phyloP scores from a whole-genome alignment of 2,329 filamentous ascomycete genomes.

The Ciborinia camelliae region DNA sequence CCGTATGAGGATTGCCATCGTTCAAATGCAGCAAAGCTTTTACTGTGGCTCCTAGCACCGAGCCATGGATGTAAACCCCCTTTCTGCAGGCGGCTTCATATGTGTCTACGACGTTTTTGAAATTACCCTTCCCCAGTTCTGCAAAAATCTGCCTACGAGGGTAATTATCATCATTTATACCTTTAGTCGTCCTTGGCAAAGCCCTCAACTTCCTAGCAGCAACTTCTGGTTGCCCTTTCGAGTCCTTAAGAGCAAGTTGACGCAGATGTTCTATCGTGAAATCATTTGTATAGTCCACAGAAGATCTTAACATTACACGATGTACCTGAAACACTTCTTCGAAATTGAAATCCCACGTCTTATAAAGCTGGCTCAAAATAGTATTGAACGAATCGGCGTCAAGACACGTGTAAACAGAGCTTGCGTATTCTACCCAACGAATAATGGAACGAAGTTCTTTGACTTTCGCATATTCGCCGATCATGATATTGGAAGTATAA shows the following conservation, averaged over 20 bases:
- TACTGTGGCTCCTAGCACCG: conserved; percentile 27
- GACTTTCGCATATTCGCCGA: conserved; percentile 31
- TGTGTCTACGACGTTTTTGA: conserved; percentile 27
- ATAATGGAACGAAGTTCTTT: conserved; percentile 33
- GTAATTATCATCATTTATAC: conserved; percentile 15
- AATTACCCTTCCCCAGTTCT: conserved; percentile 24
- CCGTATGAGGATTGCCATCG: conserved; percentile 19
- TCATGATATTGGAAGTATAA: conserved; percentile 30
- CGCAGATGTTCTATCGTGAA: conserved; percentile 28
- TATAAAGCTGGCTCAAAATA: conserved; percentile 32
- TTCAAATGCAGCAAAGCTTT: conserved; percentile 29
- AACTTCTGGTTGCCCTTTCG: conserved; percentile 6
- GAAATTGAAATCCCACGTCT: conserved; percentile 30
- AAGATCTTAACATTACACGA: conserved; percentile 19
- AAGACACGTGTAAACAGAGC: conserved; percentile 22
- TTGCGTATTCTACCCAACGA: conserved; percentile 33
- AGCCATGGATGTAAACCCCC: conserved; percentile 20
- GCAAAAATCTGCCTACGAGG: conserved; percentile 27
- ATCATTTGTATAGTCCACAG: conserved; percentile 16
- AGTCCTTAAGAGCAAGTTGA: conserved; percentile 22
- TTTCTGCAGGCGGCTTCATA: conserved; percentile 28
- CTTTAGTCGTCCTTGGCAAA: not conserved
- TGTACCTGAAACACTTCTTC: conserved; percentile 29
- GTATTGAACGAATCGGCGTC: conserved; percentile 33
- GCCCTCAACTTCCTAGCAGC: conserved; percentile 12